Evolutionary conservation across 2,329 filamentous ascomycete genomes (phyloP).

Genomic region (Pyrenophora tritici-repentis): DNA sequence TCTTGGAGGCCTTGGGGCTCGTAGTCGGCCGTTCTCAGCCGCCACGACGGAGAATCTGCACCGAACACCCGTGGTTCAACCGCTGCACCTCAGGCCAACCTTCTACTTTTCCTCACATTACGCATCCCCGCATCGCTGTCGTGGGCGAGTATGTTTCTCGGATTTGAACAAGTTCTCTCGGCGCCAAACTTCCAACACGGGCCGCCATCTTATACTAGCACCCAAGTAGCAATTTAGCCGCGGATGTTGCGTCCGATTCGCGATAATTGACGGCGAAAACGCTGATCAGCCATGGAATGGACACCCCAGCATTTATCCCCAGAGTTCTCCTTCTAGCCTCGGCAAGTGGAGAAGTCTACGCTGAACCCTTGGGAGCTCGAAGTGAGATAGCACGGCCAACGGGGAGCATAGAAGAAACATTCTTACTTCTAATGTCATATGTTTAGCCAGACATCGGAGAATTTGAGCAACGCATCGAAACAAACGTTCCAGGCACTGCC

Average conservation of each 20-base stretch:
- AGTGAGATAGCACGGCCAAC: no score
- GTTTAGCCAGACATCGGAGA: no score
- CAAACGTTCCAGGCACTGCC: no score
- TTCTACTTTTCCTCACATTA: background rate
- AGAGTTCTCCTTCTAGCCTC: slow-evolving; percentile 9
- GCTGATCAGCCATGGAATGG: slow-evolving; percentile 1
- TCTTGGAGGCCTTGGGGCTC: no score
- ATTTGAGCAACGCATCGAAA: no score
- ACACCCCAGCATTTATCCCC: slow-evolving; percentile 8
- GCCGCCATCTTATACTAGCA: background rate
- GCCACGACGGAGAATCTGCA: no score
- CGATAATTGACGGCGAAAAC: slow-evolving; percentile 5
- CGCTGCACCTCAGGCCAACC: no score
- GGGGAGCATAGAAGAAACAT: no score
- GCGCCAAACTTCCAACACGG: slow-evolving; percentile 8
- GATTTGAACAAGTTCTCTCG: slow-evolving; percentile 1
- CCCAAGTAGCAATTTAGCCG: slow-evolving; percentile 10
- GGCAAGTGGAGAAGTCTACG: slow-evolving; percentile 6
- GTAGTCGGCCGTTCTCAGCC: no score
- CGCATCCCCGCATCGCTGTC: background rate
- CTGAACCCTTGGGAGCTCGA: no score
- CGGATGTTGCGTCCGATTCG: background rate
- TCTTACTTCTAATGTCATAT: no score
- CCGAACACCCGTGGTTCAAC: no score
- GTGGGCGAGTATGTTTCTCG: background rate